Evolutionary conservation across 2,329 filamentous ascomycete genomes (phyloP).

Genomic region (Laburnicola sp.): DNA sequence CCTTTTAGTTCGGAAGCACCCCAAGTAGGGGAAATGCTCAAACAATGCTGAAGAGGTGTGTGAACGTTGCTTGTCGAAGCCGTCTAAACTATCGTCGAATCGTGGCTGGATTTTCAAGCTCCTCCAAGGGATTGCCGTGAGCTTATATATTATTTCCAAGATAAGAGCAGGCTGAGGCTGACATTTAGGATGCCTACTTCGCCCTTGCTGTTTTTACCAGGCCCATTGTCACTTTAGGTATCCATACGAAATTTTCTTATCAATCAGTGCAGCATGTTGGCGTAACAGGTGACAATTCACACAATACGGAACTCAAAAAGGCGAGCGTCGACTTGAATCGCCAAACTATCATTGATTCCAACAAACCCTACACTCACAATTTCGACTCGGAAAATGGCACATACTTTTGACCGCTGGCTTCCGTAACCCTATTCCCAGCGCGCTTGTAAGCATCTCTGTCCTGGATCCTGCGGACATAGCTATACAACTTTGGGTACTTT

Average conservation of each 20-base stretch:
- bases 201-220: background rate
- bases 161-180: slow-evolving; percentile 21
- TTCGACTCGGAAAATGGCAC: slow-evolving; percentile 36
- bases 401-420: slow-evolving; percentile 44
- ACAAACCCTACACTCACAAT: slow-evolving; percentile 3
- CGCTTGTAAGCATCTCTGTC: slow-evolving; percentile 51
- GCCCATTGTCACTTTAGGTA: background rate
- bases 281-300: background rate
- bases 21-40: background rate
- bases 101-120: background rate
- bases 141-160: slow-evolving; percentile 5
- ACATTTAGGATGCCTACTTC: slow-evolving; percentile 12
- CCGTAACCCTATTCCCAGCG: slow-evolving; percentile 55
- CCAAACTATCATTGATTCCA: background rate
- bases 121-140: background rate
- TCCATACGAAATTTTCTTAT: background rate
- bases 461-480: slow-evolving; percentile 52
- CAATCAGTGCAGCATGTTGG: slow-evolving; percentile 1
- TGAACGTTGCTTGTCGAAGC: background rate
- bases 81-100: background rate
- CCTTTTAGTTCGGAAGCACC: background rate
- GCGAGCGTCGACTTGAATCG: background rate
- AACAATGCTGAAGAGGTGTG: background rate
- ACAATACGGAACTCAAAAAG: background rate
- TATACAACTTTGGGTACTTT: slow-evolving; percentile 52